Conservation (phyloP, 805 yeast genomes). For the Candida insectalens region DNA sequence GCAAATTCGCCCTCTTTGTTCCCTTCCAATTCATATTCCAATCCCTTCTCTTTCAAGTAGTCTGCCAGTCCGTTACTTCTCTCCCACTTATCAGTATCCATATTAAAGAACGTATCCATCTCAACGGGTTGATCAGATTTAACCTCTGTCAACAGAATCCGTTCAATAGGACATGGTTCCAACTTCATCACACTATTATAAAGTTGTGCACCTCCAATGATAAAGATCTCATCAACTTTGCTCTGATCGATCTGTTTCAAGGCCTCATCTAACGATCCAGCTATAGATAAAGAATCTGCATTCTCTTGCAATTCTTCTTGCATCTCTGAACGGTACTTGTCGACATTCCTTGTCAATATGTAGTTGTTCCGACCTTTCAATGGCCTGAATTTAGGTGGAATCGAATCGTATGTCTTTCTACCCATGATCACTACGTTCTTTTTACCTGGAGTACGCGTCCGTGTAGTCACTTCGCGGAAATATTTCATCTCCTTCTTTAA, state of each 20-base stretch:
- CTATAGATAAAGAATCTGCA: slow-evolving; percentile 15
- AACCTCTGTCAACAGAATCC: slow-evolving; percentile 65
- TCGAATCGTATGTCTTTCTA: slow-evolving; percentile 90
- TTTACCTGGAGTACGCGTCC: slow-evolving; percentile 21
- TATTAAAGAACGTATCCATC: slow-evolving; percentile 65
- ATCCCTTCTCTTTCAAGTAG: slow-evolving; percentile 29
- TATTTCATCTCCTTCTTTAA: slow-evolving; percentile 76
- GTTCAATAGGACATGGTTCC: slow-evolving; percentile 30
- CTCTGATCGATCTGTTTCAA: slow-evolving; percentile 17
- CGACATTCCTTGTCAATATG: slow-evolving; percentile 48
- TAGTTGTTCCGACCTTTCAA: slow-evolving; percentile 67
- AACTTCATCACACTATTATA: slow-evolving; percentile 40
- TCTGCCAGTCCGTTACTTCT: slow-evolving; percentile 27
- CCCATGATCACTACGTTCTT: slow-evolving; percentile 90
- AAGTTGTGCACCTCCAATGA: slow-evolving; percentile 91
- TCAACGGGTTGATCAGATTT: slow-evolving; percentile 26
- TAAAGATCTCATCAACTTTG: slow-evolving; percentile 50
- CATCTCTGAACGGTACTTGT: slow-evolving; percentile 13
- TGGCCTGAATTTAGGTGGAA: slow-evolving; percentile 79
- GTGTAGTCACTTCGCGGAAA: slow-evolving; percentile 65
- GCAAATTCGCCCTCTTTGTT: slow-evolving; percentile 30
- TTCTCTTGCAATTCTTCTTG: slow-evolving; percentile 17
- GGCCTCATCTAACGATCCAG: slow-evolving; percentile 36
- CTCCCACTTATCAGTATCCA: slow-evolving; percentile 27
- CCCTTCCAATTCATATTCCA: slow-evolving; percentile 22